These are phyloP conservation scores for Penicillium angulare DNA, from an alignment of 495 filamentous ascomycete species.

Conservation along the genomic window DNA sequence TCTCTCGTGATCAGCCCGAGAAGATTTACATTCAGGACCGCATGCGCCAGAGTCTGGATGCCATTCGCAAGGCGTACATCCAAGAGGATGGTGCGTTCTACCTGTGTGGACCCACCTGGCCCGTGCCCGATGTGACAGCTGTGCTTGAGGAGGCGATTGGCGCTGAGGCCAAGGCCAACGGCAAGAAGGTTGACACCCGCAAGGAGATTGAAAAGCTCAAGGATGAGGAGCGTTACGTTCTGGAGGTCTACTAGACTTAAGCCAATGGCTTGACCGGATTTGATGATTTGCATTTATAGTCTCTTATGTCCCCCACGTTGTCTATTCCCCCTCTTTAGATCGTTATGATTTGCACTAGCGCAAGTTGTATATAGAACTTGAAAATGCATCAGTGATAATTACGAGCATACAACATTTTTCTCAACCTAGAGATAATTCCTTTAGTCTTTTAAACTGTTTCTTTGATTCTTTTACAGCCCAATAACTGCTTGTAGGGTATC, in stretches of 20 bases:
- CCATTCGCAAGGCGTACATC: conserved; percentile 87
- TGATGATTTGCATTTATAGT: conserved; percentile 22
- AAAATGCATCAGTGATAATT: conserved; percentile 14
- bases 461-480: not conserved
- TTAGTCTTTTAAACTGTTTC: not conserved
- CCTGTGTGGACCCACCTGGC: conserved; percentile 97
- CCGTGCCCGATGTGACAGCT: conserved; percentile 94
- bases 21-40: conserved; percentile 99
- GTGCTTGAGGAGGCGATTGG: conserved; percentile 92
- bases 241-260: conserved; percentile 80
- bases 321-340: conserved; percentile 26
- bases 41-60: conserved; percentile 84
- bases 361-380: conserved; percentile 15
- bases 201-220: conserved; percentile 97
- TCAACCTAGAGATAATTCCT: not conserved
- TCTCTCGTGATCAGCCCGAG: conserved; percentile 93
- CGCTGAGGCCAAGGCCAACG: conserved; percentile 61
- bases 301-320: conserved; percentile 9
- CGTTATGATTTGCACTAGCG: conserved; percentile 14
- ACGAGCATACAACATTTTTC: too few relatives aligned
- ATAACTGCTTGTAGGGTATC: conserved; percentile 8
- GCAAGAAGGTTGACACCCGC: conserved; percentile 79
- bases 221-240: conserved; percentile 88
- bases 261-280: conserved; percentile 17
- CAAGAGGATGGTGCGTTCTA: conserved; percentile 90